Base-by-base conservation (phyloP, 2,329 filamentous ascomycete genomes). In the Fusarium sublunatum region DNA sequence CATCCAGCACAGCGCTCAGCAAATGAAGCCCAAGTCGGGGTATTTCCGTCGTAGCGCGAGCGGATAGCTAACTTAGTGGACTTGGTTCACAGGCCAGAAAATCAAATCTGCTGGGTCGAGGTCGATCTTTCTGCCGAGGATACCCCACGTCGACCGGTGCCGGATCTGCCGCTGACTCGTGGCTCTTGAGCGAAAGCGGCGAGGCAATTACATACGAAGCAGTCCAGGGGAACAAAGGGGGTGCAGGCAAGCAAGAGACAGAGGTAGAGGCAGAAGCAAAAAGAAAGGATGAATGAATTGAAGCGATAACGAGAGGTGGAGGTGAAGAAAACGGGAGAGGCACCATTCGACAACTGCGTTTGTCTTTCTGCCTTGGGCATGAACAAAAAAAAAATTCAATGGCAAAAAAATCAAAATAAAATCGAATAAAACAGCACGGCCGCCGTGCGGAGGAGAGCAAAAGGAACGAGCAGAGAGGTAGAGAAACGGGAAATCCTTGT, bases 161-260 rank as follows among this genome's bases (percentile, higher is more conserved):
- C 72, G 72, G 68, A 68, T 72, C 64, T 71, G 68, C 70, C 70
- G 70, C 72, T 74, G 72, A 73, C 70, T 73, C 71, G 70, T 64
- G 61, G 53, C 56, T 45, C 38, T 53, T 53, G 62, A 65, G 69
- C 69, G 67, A 69, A 71, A 70, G 65, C 69, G 68, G 67, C 69
- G 61, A 65, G 66, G 19, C 45, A 69, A 66, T 70, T 71, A 66
- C 51, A 54, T 53, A 51, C 43, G 39, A 60, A 58, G 60, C 52
- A 52, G 43, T 54, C 52, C 50, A 49, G 53, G 49, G 57, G 56
- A 38, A 25, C 47, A 40, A 45, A 52, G 64, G 58, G 60, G 46
- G 66, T 67, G 64, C 24, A 6, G n/a, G 19, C 28, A 65, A 36
- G 43, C 53, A 50, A 34, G 41, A 53, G 53, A 53, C 29, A 50